These are phyloP conservation scores for Termitomyces sp. DNA, from an alignment of 768 basidiomycete genomes.

Conservation along the genomic window DNA sequence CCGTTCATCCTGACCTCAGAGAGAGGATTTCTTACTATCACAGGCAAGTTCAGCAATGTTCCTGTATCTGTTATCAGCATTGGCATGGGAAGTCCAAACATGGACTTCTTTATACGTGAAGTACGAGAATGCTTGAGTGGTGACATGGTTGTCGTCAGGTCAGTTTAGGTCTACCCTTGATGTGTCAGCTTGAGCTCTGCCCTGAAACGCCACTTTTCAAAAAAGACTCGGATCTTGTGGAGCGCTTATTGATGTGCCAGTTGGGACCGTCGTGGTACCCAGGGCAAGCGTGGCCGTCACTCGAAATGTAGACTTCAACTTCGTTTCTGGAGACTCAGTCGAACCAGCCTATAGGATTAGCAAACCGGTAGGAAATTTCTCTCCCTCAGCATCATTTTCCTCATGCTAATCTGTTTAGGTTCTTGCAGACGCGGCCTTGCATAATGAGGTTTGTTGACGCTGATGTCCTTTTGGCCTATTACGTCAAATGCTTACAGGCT, in stretches of 20 bases:
- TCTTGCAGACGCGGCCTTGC: slow-evolving; percentile 50
- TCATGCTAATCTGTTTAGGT: slow-evolving; percentile 33
- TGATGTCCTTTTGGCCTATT: background rate
- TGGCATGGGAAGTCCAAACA: slow-evolving; percentile 80
- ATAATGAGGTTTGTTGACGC: slow-evolving; percentile 37
- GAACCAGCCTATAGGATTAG: slow-evolving; percentile 62
- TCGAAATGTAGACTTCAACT: slow-evolving; percentile 77
- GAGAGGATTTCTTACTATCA: slow-evolving; percentile 71
- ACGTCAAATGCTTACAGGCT: background rate
- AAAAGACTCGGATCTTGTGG: slow-evolving; percentile 80
- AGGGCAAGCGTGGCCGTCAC: slow-evolving; percentile 60
- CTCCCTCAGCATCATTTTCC: background rate
- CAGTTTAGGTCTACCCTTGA: slow-evolving; percentile 11
- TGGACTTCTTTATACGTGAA: slow-evolving; percentile 84
- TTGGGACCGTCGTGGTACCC: slow-evolving; percentile 76
- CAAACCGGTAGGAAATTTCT: slow-evolving; percentile 41
- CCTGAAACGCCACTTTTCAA: slow-evolving; percentile 5
- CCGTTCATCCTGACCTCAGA: slow-evolving; percentile 65
- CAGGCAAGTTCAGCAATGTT: slow-evolving; percentile 55
- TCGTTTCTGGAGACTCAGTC: slow-evolving; percentile 35
- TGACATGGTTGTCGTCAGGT: slow-evolving; percentile 50
- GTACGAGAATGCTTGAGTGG: slow-evolving; percentile 68
- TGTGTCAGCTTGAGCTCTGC: background rate
- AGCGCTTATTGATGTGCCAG: slow-evolving; percentile 57
- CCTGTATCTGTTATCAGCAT: slow-evolving; percentile 74